A percentile compares a stretch with the other conserved stretches of the same genome.
phyloP scores from a whole-genome alignment of 23 red algal genomes.

The Gracilaria gracilis region DNA sequence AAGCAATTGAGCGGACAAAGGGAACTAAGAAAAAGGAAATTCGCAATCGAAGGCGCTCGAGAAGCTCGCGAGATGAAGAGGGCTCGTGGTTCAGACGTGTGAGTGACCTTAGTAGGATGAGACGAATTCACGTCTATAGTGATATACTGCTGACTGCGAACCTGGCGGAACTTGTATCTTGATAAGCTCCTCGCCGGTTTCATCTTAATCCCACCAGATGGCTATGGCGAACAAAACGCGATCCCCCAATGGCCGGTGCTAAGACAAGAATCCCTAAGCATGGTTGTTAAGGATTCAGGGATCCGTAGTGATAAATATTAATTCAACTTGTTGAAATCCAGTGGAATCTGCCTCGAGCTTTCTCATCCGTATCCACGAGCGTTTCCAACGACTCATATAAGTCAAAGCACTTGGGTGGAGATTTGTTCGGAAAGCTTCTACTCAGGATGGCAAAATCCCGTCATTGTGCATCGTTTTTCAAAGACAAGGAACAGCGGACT shows the following conservation, averaged over 20 bases:
- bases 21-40: constrained; percentile 75
- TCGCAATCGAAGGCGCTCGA: constrained; percentile 56
- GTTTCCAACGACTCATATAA: no score
- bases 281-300: neutral
- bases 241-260: neutral
- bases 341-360: no score
- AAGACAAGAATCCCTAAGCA: neutral
- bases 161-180: neutral
- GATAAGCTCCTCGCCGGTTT: no score
- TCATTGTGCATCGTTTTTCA: neutral
- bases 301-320: neutral
- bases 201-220: neutral
- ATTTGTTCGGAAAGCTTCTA: neutral
- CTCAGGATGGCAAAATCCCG: neutral
- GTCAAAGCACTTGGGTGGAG: neutral
- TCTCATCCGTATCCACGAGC: neutral
- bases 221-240: neutral
- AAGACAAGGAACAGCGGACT: constrained; percentile 30
- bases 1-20: constrained; percentile 28
- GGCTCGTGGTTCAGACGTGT: neutral
- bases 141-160: neutral
- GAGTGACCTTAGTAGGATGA: neutral
- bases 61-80: constrained; percentile 55
- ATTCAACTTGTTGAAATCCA: no score
- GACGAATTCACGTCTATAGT: neutral